A percentile compares a stretch with the other conserved stretches of the same genome.
These are phyloP conservation scores for Volvox reticuliferus DNA, from an alignment of 139 green algal genomes.

Conservation along the genomic window DNA sequence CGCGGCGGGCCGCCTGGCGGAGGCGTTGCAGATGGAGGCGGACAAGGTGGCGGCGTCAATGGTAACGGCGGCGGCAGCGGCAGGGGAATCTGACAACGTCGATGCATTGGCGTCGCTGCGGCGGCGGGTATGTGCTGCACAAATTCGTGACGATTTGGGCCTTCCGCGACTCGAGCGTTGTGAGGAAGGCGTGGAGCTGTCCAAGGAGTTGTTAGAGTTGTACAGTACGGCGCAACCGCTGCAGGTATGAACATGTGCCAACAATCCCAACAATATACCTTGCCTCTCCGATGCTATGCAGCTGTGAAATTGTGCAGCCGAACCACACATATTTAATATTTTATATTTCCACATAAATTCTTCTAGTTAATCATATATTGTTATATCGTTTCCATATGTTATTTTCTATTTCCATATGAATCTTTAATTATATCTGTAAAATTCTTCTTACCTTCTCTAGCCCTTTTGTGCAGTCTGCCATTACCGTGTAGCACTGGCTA, in stretches of 20 bases:
- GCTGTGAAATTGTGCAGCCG: no score
- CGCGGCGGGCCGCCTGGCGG: neutral
- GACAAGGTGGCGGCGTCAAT: neutral
- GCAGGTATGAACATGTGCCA: constrained; percentile 17
- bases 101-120: constrained; percentile 25
- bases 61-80: neutral
- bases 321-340: no score
- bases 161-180: constrained; percentile 8
- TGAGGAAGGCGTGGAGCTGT: neutral
- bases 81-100: neutral
- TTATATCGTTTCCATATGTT: no score
- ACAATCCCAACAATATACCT: no score
- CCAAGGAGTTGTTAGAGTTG: constrained; percentile 61
- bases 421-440: no score
- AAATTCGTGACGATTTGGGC: constrained; percentile 73
- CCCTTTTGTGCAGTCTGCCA: no score
- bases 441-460: no score
- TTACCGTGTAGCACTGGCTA: no score
- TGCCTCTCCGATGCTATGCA: no score
- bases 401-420: no score
- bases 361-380: no score
- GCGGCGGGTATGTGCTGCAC: constrained; percentile 42
- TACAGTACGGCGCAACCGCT: constrained; percentile 64
- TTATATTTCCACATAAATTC: no score
- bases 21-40: neutral